Conservation (phyloP, 2,329 filamentous ascomycete genomes). For the Harringtonia aguacate region DNA sequence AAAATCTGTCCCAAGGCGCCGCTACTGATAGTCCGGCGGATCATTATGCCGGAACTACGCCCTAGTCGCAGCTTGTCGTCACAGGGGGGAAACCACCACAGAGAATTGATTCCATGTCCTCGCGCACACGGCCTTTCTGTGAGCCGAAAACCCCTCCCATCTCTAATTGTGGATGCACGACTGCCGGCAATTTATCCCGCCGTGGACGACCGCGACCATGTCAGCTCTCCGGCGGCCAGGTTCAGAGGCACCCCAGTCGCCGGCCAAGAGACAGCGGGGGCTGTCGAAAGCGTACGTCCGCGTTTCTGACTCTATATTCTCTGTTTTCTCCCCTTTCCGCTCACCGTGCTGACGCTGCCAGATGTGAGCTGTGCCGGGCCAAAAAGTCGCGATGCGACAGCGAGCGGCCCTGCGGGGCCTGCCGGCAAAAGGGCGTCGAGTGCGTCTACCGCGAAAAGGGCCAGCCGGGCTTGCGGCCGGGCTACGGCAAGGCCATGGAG, state of each 20-base stretch:
- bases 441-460: constrained; percentile 9
- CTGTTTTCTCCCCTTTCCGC: no score
- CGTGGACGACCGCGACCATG: no score
- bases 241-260: background rate
- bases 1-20: no score
- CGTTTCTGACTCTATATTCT: no score
- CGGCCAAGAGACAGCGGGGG: background rate
- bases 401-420: constrained; percentile 5
- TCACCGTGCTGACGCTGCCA: no score
- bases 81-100: no score
- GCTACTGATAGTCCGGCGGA: background rate
- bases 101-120: no score
- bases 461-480: constrained; percentile 8
- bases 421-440: constrained; percentile 6
- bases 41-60: background rate
- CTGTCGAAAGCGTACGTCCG: background rate
- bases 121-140: no score
- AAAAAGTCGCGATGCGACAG: constrained; percentile 11
- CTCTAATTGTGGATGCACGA: no score
- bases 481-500: constrained; percentile 10
- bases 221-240: background rate
- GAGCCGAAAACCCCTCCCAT: no score
- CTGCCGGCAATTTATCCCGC: no score
- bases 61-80: no score
- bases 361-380: constrained; percentile 9